A percentile compares a stretch with the other conserved stretches of the same genome.
Evolutionary conservation across 805 yeast species (phyloP).

Genomic region (Scheffersomyces stipitis): DNA sequence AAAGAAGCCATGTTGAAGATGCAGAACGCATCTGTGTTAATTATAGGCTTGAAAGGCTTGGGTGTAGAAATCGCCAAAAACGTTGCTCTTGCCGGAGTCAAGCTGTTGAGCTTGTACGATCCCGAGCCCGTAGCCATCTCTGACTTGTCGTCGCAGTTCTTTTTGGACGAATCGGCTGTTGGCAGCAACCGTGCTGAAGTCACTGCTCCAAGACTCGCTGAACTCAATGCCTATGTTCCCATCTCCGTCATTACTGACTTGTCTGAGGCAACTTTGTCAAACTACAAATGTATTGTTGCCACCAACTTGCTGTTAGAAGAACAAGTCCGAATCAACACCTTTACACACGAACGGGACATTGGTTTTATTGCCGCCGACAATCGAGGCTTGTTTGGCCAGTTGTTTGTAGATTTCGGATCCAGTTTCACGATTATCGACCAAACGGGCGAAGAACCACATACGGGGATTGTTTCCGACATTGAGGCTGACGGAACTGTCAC

Average conservation of each 20-base stretch:
- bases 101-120: slow-evolving; percentile 82
- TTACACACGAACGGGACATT: slow-evolving; percentile 71
- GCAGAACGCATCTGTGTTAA: slow-evolving; percentile 90
- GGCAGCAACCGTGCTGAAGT: slow-evolving; percentile 78
- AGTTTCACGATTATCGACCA: slow-evolving; percentile 77
- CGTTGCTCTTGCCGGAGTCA: slow-evolving; percentile 96
- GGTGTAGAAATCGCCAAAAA: slow-evolving; percentile 97
- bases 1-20: slow-evolving; percentile 97
- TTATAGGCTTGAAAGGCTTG: slow-evolving; percentile 87
- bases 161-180: slow-evolving; percentile 54
- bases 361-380: slow-evolving; percentile 81
- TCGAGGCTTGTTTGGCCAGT: slow-evolving; percentile 83
- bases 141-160: slow-evolving; percentile 90
- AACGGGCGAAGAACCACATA: slow-evolving; percentile 88
- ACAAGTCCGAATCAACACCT: slow-evolving; percentile 70
- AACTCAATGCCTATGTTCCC: slow-evolving; percentile 89
- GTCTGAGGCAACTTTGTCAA: slow-evolving; percentile 50
- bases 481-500: slow-evolving; percentile 90
- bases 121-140: slow-evolving; percentile 63
- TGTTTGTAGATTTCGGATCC: slow-evolving; percentile 89
- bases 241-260: slow-evolving; percentile 63
- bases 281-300: slow-evolving; percentile 81
- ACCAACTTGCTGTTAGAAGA: slow-evolving; percentile 71
- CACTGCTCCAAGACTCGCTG: slow-evolving; percentile 67
- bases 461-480: slow-evolving; percentile 87